Conservation (phyloP, 441 rosid genomes). For the Sinapis alba region DNA sequence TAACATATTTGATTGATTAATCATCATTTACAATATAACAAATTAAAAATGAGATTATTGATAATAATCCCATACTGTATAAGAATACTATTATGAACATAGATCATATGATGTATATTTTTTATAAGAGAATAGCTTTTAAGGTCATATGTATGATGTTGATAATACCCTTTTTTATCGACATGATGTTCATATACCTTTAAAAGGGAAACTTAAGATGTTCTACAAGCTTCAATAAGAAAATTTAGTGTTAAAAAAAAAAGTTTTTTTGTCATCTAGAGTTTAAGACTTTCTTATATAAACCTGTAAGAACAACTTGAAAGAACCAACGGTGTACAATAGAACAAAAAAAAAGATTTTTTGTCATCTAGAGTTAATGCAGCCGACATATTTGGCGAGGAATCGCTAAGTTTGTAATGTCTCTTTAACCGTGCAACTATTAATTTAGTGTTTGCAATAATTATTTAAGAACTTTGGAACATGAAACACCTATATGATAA, state of each 20-base stretch:
- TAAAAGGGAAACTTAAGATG: not conserved
- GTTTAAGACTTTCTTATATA: not conserved
- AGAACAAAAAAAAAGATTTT: no score
- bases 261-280: not conserved
- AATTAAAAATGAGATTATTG: not conserved
- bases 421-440: slow-evolving; percentile 28
- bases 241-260: not conserved
- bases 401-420: slow-evolving; percentile 4
- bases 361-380: no score
- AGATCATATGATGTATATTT: not conserved
- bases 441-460: not conserved
- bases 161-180: no score
- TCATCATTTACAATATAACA: not conserved
- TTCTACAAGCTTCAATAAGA: not conserved
- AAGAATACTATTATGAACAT: not conserved
- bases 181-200: not conserved
- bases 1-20: not conserved
- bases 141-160: not conserved
- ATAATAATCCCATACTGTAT: not conserved
- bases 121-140: no score
- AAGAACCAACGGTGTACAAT: not conserved
- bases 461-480: not conserved
- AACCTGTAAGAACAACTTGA: not conserved
- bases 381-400: slow-evolving; percentile 35
- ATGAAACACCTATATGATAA: not conserved